Base-by-base conservation (phyloP, 768 basidiomycete species). In the Cyathus striatus region DNA sequence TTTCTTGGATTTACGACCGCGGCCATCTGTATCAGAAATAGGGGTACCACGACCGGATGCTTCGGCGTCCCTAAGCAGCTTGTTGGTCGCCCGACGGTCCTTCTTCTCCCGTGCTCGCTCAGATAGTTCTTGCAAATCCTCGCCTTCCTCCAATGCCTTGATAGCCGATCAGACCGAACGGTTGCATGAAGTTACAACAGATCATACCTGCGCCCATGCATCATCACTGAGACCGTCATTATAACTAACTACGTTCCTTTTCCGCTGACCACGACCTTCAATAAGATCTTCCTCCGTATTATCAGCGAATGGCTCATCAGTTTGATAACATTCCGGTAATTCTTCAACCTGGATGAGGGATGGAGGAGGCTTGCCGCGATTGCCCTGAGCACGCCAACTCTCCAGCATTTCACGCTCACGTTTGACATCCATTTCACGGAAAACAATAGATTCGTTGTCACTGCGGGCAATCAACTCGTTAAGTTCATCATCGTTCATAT, bases 171-270 rank as follows among this genome's bases (percentile, higher is more conserved):
- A 9, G 27, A 41, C 25, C 25, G n/a, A 32, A 32, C 14, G 21
- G 23, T 23, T 25, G 44, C 9, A 46, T 36, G 16, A 27, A 16
- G 17, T 41, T 18, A 38, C 25, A 17, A 16, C 22, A 17, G n/a
- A 30, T 30, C n/a, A 30, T 57, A 85, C 85, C 75, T 87, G 75
- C 23, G 90, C 80, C 86, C 91, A 96, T 51, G 93, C 85, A 56
- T 96, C 95, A 52, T 98, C 95, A 41, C 82, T 86, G 43, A 98
- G 72, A 13, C 93, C 93, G 57, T 97, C 95, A 46, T 86, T 94
- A 57, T 98, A 98, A 57, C 81, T 85, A 48, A 98, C 90, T 34
- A 86, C 75, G 45, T 82, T 89, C 50, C 91, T 76, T 46, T 80
- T 76, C 51, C 93, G 77, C 59, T 89, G 84, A 25, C 93, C 94